Conservation (phyloP, 257 asterid genomes). For the Solanum etuberosum region DNA sequence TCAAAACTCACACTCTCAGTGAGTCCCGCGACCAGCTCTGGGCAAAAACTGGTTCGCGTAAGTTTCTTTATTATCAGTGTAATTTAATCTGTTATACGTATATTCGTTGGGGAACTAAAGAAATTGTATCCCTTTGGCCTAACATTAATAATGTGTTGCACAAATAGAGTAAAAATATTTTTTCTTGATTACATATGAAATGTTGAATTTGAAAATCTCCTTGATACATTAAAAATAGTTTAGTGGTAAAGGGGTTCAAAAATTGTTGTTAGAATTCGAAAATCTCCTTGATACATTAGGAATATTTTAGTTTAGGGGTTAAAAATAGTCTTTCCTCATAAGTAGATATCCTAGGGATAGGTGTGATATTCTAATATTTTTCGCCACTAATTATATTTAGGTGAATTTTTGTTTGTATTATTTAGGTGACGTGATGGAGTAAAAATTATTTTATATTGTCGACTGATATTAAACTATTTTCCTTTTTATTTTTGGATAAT, state of each 20-base stretch:
- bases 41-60: conserved; percentile 65
- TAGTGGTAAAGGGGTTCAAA: not conserved
- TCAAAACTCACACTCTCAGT: conserved; percentile 25
- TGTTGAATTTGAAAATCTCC: not conserved
- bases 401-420: not conserved
- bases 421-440: not conserved
- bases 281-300: not conserved
- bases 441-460: not conserved
- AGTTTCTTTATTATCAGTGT: not conserved
- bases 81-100: not conserved
- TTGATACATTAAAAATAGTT: not conserved
- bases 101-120: not conserved
- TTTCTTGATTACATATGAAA: too few species aligned
- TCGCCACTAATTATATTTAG: not conserved
- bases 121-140: not conserved
- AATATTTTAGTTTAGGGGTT: not conserved
- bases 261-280: not conserved
- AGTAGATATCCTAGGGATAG: not conserved
- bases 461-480: not conserved
- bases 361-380: not conserved
- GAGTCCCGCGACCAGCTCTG: conserved; percentile 45
- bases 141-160: not conserved
- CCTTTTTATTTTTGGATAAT: not conserved
- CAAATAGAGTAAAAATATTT: not conserved
- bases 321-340: not conserved